These are phyloP conservation scores for Leccinum longicurvipes DNA, from an alignment of 768 basidiomycete species.

Conservation along the genomic window DNA sequence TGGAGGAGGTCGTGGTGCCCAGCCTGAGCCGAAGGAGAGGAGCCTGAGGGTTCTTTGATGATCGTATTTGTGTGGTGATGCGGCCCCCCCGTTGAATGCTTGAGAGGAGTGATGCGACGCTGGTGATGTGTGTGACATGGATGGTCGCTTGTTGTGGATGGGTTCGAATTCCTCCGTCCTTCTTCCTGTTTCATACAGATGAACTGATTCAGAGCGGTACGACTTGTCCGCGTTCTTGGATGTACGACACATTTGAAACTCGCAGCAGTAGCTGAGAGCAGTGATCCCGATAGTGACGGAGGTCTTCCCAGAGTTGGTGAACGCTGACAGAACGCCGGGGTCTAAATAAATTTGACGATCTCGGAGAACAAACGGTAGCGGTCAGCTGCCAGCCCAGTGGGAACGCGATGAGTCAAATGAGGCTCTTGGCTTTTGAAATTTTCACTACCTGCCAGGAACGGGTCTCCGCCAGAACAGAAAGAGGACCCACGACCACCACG, in stretches of 20 bases:
- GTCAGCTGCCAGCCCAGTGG: no score
- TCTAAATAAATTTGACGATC: neutral
- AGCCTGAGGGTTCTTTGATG: neutral
- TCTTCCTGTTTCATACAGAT: conserved; percentile 22
- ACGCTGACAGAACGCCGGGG: neutral
- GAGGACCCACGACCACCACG: conserved; percentile 7
- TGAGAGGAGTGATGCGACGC: conserved; percentile 5
- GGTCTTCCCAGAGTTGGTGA: neutral
- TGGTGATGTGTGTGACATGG: conserved; percentile 13
- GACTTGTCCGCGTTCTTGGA: neutral
- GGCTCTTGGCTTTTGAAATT: conserved; percentile 2
- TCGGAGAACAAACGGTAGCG: no score
- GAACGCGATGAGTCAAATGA: neutral
- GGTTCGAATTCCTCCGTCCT: conserved; percentile 14
- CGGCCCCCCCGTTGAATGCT: neutral
- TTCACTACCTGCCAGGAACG: conserved; percentile 16
- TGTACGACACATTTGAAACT: conserved; percentile 9
- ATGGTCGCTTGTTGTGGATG: no score
- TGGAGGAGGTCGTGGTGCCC: neutral
- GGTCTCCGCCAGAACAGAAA: conserved; percentile 2
- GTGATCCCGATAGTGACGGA: conserved; percentile 1
- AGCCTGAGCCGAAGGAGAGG: neutral
- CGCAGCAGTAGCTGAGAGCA: neutral
- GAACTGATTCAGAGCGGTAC: conserved; percentile 11
- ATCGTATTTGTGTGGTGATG: conserved; percentile 9